These are phyloP conservation scores for Epichloe glyceriae DNA, from an alignment of 2,329 filamentous ascomycete species.

Conservation along the genomic window DNA sequence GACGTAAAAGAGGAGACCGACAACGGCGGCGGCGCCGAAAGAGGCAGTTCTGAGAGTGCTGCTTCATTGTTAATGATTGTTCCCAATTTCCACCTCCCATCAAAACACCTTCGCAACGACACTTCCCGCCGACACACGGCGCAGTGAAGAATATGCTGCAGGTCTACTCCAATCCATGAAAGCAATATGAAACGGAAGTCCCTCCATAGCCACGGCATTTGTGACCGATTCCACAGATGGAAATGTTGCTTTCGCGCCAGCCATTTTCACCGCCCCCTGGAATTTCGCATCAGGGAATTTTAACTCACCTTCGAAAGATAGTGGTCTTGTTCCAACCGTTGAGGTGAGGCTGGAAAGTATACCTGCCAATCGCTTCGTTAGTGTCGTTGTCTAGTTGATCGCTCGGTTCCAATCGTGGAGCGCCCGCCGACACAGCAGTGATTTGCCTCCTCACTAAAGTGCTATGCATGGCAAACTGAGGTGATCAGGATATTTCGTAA, in stretches of 20 bases:
- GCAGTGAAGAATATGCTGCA: neutral
- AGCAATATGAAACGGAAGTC: neutral
- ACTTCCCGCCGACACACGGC: neutral
- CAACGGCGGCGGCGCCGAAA: slow-evolving; percentile 44
- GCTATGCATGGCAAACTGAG: neutral
- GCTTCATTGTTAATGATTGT: neutral
- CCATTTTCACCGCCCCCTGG: neutral
- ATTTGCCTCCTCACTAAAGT: neutral
- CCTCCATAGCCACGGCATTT: neutral
- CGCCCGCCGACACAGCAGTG: neutral
- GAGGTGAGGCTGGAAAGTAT: slow-evolving; percentile 44
- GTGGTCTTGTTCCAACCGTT: slow-evolving; percentile 33
- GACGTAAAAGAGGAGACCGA: slow-evolving; percentile 45
- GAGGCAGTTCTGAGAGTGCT: slow-evolving; percentile 23
- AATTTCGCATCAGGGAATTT: neutral
- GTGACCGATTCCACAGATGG: neutral
- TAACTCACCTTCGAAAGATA: slow-evolving; percentile 38
- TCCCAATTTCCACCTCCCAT: neutral
- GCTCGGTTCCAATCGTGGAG: neutral
- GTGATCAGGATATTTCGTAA: slow-evolving; percentile 3
- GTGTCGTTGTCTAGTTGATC: slow-evolving; percentile 1
- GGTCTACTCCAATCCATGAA: neutral
- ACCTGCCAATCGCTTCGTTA: slow-evolving; percentile 31
- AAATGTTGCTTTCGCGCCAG: neutral
- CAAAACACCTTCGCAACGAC: too few species aligned